Evolutionary conservation across 116 monocot genomes (phyloP).

Genomic region (Iris pallida): DNA sequence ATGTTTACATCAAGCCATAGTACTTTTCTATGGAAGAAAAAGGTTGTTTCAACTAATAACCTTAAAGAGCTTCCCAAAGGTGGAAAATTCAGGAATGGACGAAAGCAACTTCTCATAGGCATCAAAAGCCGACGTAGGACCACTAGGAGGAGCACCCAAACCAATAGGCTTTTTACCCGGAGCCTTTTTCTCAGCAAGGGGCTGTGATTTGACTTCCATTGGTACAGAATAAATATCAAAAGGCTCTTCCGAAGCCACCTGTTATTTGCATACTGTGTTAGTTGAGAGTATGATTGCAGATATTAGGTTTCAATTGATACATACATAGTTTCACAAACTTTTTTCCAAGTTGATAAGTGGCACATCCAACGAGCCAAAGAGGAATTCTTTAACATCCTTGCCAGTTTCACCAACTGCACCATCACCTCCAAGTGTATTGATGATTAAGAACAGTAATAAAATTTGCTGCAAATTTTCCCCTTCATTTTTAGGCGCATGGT

Average conservation of each 20-base stretch:
- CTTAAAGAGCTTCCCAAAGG: conserved; percentile 92
- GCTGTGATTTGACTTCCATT: conserved; percentile 79
- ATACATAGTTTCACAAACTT: conserved; percentile 83
- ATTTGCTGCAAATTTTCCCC: too few relatives aligned
- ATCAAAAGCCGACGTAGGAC: conserved; percentile 60
- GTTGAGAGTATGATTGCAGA: neutral
- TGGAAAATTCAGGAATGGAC: conserved; percentile 77
- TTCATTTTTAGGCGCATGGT: too few relatives aligned
- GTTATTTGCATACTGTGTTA: conserved; percentile 7
- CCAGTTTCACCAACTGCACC: conserved; percentile 41
- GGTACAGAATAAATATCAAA: conserved; percentile 84
- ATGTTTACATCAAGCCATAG: neutral
- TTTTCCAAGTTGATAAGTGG: conserved; percentile 86
- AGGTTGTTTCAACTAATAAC: conserved; percentile 21
- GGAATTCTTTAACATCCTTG: conserved; percentile 77
- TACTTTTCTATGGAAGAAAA: neutral
- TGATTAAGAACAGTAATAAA: too few relatives aligned
- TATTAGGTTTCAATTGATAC: conserved; percentile 14
- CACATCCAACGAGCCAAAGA: conserved; percentile 85
- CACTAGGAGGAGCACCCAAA: conserved; percentile 44
- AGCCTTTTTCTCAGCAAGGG: conserved; percentile 86
- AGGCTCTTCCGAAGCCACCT: conserved; percentile 85
- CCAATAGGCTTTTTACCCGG: conserved; percentile 67
- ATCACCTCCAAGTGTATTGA: conserved; percentile 64
- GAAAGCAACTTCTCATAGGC: conserved; percentile 92